A percentile compares a stretch with the other conserved stretches of the same genome.
These are phyloP conservation scores for Pochonia chlamydosporia DNA, from an alignment of 2,329 filamentous ascomycete species.

Conservation along the genomic window DNA sequence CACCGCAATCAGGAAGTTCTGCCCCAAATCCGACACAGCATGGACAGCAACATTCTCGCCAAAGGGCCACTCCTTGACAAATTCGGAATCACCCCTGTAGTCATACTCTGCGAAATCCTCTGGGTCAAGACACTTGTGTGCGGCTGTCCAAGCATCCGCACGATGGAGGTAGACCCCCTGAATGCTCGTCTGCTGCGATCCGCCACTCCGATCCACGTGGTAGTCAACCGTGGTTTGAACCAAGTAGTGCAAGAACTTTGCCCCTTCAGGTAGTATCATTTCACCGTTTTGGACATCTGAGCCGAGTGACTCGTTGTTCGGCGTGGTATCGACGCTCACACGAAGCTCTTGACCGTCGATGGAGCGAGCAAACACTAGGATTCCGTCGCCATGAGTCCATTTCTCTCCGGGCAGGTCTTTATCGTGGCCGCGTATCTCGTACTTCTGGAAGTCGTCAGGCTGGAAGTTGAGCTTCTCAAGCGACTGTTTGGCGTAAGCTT, in stretches of 20 bases:
- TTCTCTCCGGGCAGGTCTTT: constrained; percentile 3
- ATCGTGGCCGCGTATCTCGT: constrained; percentile 15
- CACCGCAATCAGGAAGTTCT: constrained; percentile 33
- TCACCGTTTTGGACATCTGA: constrained; percentile 12
- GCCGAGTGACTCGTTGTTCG: constrained; percentile 27
- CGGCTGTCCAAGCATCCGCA: constrained; percentile 26
- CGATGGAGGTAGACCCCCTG: constrained; percentile 30
- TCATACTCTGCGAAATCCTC: constrained; percentile 29
- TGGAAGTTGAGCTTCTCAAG: constrained; percentile 29
- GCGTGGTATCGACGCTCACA: constrained; percentile 29
- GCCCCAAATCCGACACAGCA: constrained; percentile 34
- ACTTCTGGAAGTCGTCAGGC: constrained; percentile 29
- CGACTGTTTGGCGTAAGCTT: constrained; percentile 25
- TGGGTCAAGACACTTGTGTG: constrained; percentile 24
- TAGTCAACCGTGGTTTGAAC: constrained; percentile 37
- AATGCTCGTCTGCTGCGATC: constrained; percentile 29
- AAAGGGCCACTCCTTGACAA: constrained; percentile 33
- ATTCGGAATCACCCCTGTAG: constrained; percentile 18
- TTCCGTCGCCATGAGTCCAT: constrained; percentile 33
- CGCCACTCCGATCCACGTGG: constrained; percentile 28
- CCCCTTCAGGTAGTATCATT: constrained; percentile 17
- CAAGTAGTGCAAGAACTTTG: constrained; percentile 31
- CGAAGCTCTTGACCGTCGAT: constrained; percentile 30
- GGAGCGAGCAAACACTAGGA: constrained; percentile 30
- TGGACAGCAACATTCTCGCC: constrained; percentile 38